Percentiles rank a stretch among this genome's conserved stretches.
Conservation (phyloP, 164 flowering plant species). For the Aristolochia californica region DNA sequence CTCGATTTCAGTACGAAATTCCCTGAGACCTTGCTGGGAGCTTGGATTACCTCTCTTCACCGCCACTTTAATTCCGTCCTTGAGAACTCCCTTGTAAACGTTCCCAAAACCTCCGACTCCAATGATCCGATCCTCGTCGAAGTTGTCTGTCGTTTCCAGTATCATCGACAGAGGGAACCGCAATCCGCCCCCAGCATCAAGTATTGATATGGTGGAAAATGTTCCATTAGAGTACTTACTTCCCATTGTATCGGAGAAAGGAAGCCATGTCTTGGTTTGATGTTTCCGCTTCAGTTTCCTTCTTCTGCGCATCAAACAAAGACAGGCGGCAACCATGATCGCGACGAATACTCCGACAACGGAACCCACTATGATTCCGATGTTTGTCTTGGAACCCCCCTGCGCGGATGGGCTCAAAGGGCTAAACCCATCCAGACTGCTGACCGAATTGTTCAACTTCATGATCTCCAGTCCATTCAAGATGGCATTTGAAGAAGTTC, state of each 20-base stretch:
- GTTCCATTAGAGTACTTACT: constrained; percentile 18
- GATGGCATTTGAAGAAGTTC: constrained; percentile 27
- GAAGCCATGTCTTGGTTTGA: constrained; percentile 17
- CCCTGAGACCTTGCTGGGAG: constrained; percentile 50
- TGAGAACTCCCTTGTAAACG: constrained; percentile 68
- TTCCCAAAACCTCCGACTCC: constrained; percentile 91
- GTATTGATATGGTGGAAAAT: constrained; percentile 15
- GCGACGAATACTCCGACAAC: constrained; percentile 24
- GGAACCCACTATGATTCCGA: constrained; percentile 29
- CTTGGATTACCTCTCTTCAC: constrained; percentile 56
- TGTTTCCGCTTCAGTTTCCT: constrained; percentile 17
- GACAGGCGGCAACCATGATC: constrained; percentile 13
- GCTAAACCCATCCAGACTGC: constrained; percentile 38
- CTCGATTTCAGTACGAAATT: constrained; percentile 72
- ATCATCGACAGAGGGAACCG: constrained; percentile 45
- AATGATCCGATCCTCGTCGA: constrained; percentile 46
- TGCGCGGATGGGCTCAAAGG: constrained; percentile 6
- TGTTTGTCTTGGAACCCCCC: constrained; percentile 25
- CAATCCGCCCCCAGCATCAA: constrained; percentile 26
- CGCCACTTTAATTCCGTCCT: constrained; percentile 58
- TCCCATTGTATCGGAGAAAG: constrained; percentile 10
- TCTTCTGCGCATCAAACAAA: constrained; percentile 31
- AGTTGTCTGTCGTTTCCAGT: constrained; percentile 66
- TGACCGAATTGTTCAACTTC: constrained; percentile 44
- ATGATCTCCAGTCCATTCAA: constrained; percentile 84